Evolutionary conservation across 257 asterid genomes (phyloP).

Genomic region (Knoxia roxburghii): DNA sequence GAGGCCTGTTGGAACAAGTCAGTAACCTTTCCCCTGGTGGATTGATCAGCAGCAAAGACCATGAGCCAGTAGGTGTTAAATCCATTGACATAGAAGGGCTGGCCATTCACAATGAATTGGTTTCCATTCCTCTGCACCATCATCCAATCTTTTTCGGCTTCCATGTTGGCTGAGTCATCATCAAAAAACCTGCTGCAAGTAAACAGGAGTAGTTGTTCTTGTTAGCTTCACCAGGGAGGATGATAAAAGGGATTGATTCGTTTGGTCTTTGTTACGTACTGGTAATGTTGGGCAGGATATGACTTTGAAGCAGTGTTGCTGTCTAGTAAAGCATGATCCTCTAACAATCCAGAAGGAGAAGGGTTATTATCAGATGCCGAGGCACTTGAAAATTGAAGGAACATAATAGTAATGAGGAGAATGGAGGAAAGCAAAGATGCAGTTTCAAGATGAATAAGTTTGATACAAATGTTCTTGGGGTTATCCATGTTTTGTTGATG

Average conservation of each 20-base stretch:
- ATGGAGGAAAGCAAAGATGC: background rate
- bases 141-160: slow-evolving; percentile 42
- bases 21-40: slow-evolving; percentile 69
- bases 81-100: slow-evolving; percentile 87
- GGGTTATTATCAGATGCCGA: background rate
- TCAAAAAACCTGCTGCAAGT: too few species aligned
- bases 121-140: slow-evolving; percentile 64
- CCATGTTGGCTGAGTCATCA: slow-evolving; percentile 10
- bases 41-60: slow-evolving; percentile 78
- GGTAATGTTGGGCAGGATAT: background rate
- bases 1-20: slow-evolving; percentile 78
- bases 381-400: slow-evolving; percentile 1
- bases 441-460: background rate
- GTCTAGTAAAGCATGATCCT: background rate
- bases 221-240: too few species aligned
- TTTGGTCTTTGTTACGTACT: too few species aligned
- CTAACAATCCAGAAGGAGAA: background rate
- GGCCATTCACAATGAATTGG: slow-evolving; percentile 58
- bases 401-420: background rate
- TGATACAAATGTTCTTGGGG: background rate
- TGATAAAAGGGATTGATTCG: too few species aligned
- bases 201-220: too few species aligned
- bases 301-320: background rate
- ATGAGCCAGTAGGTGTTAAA: slow-evolving; percentile 97
- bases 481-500: slow-evolving; percentile 6